Percentiles rank a stretch among this genome's conserved stretches.
These are phyloP conservation scores for Dioszegia hungarica DNA, from an alignment of 768 basidiomycete genomes.

Conservation along the genomic window DNA sequence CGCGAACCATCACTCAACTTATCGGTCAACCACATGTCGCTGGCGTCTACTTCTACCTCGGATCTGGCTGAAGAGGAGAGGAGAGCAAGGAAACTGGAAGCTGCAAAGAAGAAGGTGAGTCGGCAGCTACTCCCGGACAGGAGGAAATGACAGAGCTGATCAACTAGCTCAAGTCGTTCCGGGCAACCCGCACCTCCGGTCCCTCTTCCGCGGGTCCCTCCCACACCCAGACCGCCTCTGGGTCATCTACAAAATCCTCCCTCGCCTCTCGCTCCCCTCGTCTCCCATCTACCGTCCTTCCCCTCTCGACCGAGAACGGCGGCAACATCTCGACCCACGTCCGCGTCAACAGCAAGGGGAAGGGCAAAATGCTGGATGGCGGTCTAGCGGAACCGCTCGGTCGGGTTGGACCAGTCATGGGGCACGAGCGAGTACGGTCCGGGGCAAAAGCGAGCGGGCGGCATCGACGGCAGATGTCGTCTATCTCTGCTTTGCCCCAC, in stretches of 20 bases:
- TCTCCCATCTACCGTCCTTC: neutral
- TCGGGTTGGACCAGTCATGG: neutral
- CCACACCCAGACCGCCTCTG: neutral
- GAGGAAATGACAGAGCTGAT: neutral
- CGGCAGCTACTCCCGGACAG: neutral
- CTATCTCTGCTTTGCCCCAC: neutral
- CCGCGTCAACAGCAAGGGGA: slow-evolving; percentile 11
- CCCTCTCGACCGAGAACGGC: neutral
- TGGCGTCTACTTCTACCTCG: neutral
- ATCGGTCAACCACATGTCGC: slow-evolving; percentile 1
- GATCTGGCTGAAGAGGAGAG: slow-evolving; percentile 12
- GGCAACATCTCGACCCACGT: too few species aligned
- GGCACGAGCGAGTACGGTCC: neutral
- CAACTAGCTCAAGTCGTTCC: slow-evolving; percentile 27
- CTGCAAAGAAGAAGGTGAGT: slow-evolving; percentile 36
- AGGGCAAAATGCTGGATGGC: neutral
- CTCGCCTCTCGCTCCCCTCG: slow-evolving; percentile 11
- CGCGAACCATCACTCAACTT: neutral
- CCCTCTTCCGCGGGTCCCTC: neutral
- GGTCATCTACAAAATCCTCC: slow-evolving; percentile 1
- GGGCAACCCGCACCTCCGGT: slow-evolving; percentile 27
- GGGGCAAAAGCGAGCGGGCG: slow-evolving; percentile 1
- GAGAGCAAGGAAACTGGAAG: slow-evolving; percentile 24
- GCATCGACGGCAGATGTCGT: slow-evolving; percentile 2
- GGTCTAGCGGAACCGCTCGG: neutral